Evolutionary conservation across 2,329 filamentous ascomycete genomes (phyloP).

Genomic region (Tolypocladium album): DNA sequence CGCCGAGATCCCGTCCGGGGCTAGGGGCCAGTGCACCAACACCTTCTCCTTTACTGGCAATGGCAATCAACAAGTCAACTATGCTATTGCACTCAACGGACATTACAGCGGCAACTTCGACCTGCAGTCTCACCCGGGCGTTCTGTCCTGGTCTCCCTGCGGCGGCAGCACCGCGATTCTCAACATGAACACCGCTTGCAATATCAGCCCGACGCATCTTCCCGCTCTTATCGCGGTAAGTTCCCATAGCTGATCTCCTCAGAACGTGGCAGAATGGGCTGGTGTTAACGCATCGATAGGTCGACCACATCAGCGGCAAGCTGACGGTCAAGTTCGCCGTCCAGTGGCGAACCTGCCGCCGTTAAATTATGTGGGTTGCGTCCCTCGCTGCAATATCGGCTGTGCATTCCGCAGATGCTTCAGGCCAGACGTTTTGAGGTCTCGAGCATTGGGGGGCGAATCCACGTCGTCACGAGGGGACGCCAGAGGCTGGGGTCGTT

Average conservation of each 20-base stretch:
- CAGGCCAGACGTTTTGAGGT: too few relatives aligned
- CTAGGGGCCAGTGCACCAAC: conserved; percentile 11
- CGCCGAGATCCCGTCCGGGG: conserved; percentile 13
- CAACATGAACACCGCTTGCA: conserved; percentile 17
- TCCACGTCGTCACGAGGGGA: too few relatives aligned
- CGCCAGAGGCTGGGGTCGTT: too few relatives aligned
- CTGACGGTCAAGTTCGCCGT: conserved; percentile 12
- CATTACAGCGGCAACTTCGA: conserved; percentile 12
- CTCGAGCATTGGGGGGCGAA: too few relatives aligned
- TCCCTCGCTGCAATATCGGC: too few relatives aligned
- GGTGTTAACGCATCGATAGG: conserved; percentile 4
- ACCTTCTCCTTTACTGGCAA: conserved; percentile 16
- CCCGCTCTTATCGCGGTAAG: conserved; percentile 15
- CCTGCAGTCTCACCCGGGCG: conserved; percentile 8
- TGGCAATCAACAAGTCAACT: conserved; percentile 9
- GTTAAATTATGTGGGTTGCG: too few relatives aligned
- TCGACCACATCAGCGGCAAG: conserved; percentile 15
- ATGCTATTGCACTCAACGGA: conserved; percentile 6
- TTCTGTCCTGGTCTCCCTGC: conserved; percentile 12
- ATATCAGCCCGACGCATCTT: conserved; percentile 10
- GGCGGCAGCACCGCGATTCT: conserved; percentile 15
- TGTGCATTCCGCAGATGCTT: too few relatives aligned
- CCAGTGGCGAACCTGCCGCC: conserved; percentile 8
- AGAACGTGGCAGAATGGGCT: not conserved
- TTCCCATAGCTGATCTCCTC: not conserved